These are phyloP conservation scores for Trichosporon sp. DNA, from an alignment of 1,284 basidiomycete genomes.

Conservation along the genomic window DNA sequence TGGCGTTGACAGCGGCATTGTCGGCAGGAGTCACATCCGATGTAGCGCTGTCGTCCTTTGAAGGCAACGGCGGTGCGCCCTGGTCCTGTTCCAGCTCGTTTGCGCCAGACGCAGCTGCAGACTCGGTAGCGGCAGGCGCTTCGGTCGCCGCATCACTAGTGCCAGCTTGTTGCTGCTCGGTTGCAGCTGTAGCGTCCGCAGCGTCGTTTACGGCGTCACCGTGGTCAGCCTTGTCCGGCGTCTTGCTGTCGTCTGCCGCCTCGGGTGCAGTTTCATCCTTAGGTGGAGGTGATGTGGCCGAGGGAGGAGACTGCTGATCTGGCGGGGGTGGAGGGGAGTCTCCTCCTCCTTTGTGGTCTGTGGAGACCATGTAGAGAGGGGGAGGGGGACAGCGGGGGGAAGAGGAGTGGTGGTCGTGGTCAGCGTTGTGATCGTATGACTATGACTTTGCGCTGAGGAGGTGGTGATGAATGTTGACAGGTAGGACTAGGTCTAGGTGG, in stretches of 20 bases:
- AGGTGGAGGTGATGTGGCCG: not conserved
- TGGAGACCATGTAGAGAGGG: constrained; percentile 5
- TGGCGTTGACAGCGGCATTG: not conserved
- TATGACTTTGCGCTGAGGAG: too few species aligned
- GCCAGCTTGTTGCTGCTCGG: not conserved
- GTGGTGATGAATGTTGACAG: not conserved
- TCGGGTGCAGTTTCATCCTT: not conserved
- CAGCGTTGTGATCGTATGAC: not conserved
- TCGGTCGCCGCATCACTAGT: not conserved
- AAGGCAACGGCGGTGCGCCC: not conserved
- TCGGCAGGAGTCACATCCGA: not conserved
- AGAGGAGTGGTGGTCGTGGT: not conserved
- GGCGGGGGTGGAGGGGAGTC: not conserved
- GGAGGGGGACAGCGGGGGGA: not conserved
- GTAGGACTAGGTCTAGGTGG: not conserved
- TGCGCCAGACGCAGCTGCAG: not conserved
- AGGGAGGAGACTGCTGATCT: not conserved
- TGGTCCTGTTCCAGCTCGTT: not conserved
- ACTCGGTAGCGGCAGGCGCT: not conserved
- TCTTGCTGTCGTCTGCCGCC: not conserved
- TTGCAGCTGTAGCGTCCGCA: not conserved
- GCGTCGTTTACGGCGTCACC: not conserved
- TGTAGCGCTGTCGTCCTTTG: not conserved
- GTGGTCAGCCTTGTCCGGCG: not conserved
- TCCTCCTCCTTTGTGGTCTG: constrained; percentile 5